Conservation (phyloP, 257 asterid species). For the Solanum arcanum region DNA sequence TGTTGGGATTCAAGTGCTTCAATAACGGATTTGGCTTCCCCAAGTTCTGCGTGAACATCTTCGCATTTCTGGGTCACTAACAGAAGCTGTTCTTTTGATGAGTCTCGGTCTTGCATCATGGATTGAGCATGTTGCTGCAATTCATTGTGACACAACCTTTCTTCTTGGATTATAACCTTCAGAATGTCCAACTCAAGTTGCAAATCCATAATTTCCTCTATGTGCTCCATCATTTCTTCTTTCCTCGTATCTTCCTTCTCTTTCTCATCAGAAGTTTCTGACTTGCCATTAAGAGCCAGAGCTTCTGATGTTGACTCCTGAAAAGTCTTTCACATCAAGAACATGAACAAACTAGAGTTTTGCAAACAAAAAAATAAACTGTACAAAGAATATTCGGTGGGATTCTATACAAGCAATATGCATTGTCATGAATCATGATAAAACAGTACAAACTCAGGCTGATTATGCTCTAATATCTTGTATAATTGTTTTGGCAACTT, state of each 20-base stretch:
- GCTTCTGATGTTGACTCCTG: conserved; percentile 72
- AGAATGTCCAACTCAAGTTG: conserved; percentile 87
- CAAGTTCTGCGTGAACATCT: conserved; percentile 47
- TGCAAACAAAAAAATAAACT: not conserved
- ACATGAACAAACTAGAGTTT: not conserved
- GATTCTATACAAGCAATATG: not conserved
- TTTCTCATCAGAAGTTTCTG: conserved; percentile 11
- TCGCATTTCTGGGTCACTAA: conserved; percentile 35
- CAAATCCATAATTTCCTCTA: conserved; percentile 54
- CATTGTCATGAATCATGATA: not conserved
- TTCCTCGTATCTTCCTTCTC: conserved; percentile 19
- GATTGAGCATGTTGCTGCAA: conserved; percentile 40
- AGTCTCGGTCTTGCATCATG: conserved; percentile 41
- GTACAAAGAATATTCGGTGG: not conserved
- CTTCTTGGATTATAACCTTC: conserved; percentile 70
- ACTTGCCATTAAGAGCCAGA: conserved; percentile 24
- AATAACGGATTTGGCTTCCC: conserved; percentile 43
- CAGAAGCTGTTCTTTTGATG: conserved; percentile 37
- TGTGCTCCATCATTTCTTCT: conserved; percentile 16
- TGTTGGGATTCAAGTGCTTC: conserved; percentile 96
- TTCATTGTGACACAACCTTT: conserved; percentile 44
- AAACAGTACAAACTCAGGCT: not conserved
- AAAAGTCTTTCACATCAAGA: conserved; percentile 15
- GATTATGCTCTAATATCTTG: not conserved
- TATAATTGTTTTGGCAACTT: not conserved